These are phyloP conservation scores for Cryphonectria japonica DNA, from an alignment of 2,329 filamentous ascomycete species.

Conservation along the genomic window DNA sequence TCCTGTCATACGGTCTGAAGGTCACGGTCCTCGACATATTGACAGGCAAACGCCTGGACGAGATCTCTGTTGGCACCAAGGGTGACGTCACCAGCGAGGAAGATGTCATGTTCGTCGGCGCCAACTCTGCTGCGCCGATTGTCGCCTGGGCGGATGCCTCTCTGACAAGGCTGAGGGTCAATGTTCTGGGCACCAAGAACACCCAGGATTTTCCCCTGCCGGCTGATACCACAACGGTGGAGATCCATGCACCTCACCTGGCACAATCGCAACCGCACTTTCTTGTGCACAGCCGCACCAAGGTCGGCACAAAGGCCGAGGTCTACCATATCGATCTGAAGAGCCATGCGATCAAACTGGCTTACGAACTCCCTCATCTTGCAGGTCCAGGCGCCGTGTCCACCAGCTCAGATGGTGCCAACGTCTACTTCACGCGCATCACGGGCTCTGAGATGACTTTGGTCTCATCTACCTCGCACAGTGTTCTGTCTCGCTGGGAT, in stretches of 20 bases:
- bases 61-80: constrained; percentile 74
- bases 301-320: constrained; percentile 75
- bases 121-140: constrained; percentile 74
- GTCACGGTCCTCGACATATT: constrained; percentile 73
- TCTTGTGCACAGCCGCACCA: constrained; percentile 78
- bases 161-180: constrained; percentile 67
- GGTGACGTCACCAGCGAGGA: constrained; percentile 67
- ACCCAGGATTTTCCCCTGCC: constrained; percentile 59
- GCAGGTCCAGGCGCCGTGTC: constrained; percentile 76
- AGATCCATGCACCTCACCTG: constrained; percentile 75
- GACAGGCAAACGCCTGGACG: constrained; percentile 72
- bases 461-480: constrained; percentile 76
- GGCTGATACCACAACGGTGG: constrained; percentile 53
- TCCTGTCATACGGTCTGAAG: constrained; percentile 75
- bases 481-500: constrained; percentile 75
- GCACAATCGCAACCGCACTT: constrained; percentile 78
- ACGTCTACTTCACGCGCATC: constrained; percentile 87
- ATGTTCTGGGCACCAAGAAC: constrained; percentile 66
- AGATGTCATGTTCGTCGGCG: constrained; percentile 74
- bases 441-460: constrained; percentile 75
- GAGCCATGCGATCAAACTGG: constrained; percentile 70
- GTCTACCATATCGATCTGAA: constrained; percentile 83
- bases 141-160: constrained; percentile 74
- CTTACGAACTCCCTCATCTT: constrained; percentile 77
- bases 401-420: constrained; percentile 74